Percentiles rank a stretch among this genome's conserved stretches.
Conservation (phyloP, 495 filamentous ascomycete genomes). For the Letharia columbiana region DNA sequence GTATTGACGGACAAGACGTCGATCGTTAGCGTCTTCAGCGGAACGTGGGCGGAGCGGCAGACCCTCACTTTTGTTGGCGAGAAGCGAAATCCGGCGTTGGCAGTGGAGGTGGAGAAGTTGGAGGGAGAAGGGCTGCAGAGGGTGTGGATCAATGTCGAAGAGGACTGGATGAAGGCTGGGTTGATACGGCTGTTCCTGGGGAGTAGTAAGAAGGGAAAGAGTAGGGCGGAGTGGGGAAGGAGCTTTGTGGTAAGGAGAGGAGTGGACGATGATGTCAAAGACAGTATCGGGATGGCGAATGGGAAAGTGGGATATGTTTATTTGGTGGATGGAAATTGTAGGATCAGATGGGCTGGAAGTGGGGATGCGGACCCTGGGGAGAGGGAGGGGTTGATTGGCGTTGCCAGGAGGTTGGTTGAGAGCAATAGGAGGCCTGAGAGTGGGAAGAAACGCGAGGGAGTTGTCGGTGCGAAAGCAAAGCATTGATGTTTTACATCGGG, state of each 20-base stretch:
- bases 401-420: constrained; percentile 56
- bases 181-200: constrained; percentile 63
- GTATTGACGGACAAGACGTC: constrained; percentile 61
- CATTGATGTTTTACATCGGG: constrained; percentile 9
- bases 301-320: constrained; percentile 90
- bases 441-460: constrained; percentile 27
- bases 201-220: constrained; percentile 47
- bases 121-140: constrained; percentile 45
- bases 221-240: constrained; percentile 51
- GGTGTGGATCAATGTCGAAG: constrained; percentile 80
- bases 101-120: constrained; percentile 36
- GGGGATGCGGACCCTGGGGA: constrained; percentile 64
- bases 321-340: constrained; percentile 75
- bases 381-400: constrained; percentile 59
- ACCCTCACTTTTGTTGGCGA: constrained; percentile 57
- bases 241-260: constrained; percentile 84
- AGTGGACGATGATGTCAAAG: constrained; percentile 61
- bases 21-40: constrained; percentile 72
- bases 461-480: constrained; percentile 9
- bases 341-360: constrained; percentile 91
- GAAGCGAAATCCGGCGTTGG: constrained; percentile 56
- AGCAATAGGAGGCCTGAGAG: constrained; percentile 25
- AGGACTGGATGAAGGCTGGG: constrained; percentile 65
- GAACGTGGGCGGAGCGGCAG: constrained; percentile 77
- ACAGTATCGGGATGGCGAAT: constrained; percentile 75